phyloP scores from a whole-genome alignment of 352 stramenopile genomes.

The Phytophthora vignae region DNA sequence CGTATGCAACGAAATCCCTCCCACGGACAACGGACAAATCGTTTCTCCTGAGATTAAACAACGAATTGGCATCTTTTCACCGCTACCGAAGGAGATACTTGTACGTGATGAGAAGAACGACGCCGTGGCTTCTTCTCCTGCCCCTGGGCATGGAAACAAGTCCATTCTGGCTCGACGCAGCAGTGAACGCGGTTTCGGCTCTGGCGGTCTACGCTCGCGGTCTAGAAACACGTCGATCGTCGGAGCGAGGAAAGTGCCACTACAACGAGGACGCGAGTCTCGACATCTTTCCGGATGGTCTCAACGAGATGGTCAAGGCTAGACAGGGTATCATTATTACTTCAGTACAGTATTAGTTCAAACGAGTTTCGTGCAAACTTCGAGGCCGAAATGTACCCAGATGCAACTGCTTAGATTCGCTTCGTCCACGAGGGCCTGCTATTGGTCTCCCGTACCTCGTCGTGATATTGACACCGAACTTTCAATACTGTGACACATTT shows the following conservation, averaged over 20 bases:
- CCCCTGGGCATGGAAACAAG: not conserved
- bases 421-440: too few relatives aligned
- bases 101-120: slow-evolving; percentile 51
- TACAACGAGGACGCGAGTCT: slow-evolving; percentile 29
- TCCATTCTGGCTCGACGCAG: slow-evolving; percentile 24
- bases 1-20: slow-evolving; percentile 64
- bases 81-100: slow-evolving; percentile 60
- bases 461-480: too few relatives aligned
- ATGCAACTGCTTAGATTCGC: too few relatives aligned
- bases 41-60: slow-evolving; percentile 59
- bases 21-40: slow-evolving; percentile 62
- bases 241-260: slow-evolving; percentile 16
- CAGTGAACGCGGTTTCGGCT: slow-evolving; percentile 24
- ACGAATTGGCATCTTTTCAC: slow-evolving; percentile 49
- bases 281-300: slow-evolving; percentile 22
- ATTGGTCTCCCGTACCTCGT: too few relatives aligned
- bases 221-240: slow-evolving; percentile 24
- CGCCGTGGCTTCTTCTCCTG: slow-evolving; percentile 11
- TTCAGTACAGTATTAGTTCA: too few relatives aligned
- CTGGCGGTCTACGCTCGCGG: slow-evolving; percentile 16
- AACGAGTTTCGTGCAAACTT: too few relatives aligned
- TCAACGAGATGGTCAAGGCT: slow-evolving; percentile 5
- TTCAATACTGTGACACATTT: too few relatives aligned
- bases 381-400: too few relatives aligned
- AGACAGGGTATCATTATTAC: not conserved